Evolutionary conservation across 495 filamentous ascomycete genomes (phyloP).

Genomic region (Penicillium herquei): DNA sequence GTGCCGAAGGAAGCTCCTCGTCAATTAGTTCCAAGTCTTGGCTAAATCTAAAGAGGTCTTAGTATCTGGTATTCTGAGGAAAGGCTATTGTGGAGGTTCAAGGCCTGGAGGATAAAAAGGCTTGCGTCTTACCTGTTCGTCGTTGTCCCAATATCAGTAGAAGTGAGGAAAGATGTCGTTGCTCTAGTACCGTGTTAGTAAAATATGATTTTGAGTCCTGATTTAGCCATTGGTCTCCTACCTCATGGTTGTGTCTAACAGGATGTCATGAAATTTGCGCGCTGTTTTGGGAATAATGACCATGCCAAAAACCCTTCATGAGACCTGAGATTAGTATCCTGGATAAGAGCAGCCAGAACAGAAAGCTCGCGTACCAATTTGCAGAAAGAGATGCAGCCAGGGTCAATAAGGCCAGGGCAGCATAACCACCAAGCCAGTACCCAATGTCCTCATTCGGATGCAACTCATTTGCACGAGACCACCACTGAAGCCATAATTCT

Average conservation of each 20-base stretch:
- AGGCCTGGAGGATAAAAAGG: not conserved
- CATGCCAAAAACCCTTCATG: slow-evolving; percentile 18
- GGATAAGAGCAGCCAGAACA: not conserved
- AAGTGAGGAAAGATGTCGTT: slow-evolving; percentile 23
- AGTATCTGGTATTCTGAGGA: not conserved
- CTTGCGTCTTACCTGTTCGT: slow-evolving; percentile 15
- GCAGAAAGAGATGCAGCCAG: slow-evolving; percentile 13
- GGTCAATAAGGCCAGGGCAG: slow-evolving; percentile 14
- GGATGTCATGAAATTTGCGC: slow-evolving; percentile 19
- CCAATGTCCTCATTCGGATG: slow-evolving; percentile 33
- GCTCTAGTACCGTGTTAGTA: slow-evolving; percentile 9
- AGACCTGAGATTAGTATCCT: not conserved
- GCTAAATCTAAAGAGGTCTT: slow-evolving; percentile 15
- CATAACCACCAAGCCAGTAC: slow-evolving; percentile 22
- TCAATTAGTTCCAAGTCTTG: slow-evolving; percentile 50
- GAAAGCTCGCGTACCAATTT: slow-evolving; percentile 8
- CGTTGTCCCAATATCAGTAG: slow-evolving; percentile 21
- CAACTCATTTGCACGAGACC: slow-evolving; percentile 22
- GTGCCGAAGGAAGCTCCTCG: slow-evolving; percentile 34
- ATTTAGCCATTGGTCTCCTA: not conserved
- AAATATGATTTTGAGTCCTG: not conserved
- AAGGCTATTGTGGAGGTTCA: not conserved
- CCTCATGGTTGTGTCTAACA: slow-evolving; percentile 21
- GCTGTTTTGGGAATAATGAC: slow-evolving; percentile 20
- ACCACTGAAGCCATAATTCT: slow-evolving; percentile 38